phyloP scores from a whole-genome alignment of 495 filamentous ascomycete species.

The Hypoxylon crocopeplum region DNA sequence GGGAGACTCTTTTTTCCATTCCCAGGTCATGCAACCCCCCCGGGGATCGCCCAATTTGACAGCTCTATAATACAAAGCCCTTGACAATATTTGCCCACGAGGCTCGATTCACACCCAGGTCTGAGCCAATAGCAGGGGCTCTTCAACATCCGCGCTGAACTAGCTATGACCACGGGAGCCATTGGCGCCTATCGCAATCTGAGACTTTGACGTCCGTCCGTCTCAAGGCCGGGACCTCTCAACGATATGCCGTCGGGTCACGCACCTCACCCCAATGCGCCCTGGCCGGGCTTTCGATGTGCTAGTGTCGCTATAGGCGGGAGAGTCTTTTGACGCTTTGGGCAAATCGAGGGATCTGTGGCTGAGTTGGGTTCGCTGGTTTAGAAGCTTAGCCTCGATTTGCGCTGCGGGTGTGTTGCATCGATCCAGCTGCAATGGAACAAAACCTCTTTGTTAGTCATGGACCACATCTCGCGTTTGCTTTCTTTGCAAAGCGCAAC shows the following conservation, averaged over 20 bases:
- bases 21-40: conserved; percentile 38
- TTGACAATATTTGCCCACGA: conserved; percentile 42
- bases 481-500: conserved; percentile 23
- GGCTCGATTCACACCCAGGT: conserved; percentile 30
- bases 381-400: conserved; percentile 36
- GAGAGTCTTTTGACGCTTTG: conserved; percentile 22
- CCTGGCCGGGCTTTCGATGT: conserved; percentile 10
- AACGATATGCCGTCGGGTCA: conserved; percentile 32
- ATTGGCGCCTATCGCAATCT: conserved; percentile 36
- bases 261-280: conserved; percentile 31
- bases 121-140: conserved; percentile 20
- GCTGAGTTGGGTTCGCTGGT: conserved; percentile 32
- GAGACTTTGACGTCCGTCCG: conserved; percentile 25
- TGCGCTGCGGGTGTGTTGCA: conserved; percentile 38
- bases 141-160: conserved; percentile 27
- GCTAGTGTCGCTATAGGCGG: conserved; percentile 33
- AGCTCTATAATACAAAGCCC: conserved; percentile 43
- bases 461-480: conserved; percentile 35
- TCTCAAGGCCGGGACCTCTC: conserved; percentile 16
- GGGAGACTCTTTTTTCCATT: conserved; percentile 11
- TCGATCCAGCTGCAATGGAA: conserved; percentile 39
- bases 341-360: conserved; percentile 33
- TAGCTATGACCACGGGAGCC: conserved; percentile 23
- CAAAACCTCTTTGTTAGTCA: conserved; percentile 22
- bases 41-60: conserved; percentile 32